A percentile compares a stretch with the other conserved stretches of the same genome.
Evolutionary conservation across 192 early-diverging fungal species (phyloP).

Genomic region (Rhizoclosmatium sp.): DNA sequence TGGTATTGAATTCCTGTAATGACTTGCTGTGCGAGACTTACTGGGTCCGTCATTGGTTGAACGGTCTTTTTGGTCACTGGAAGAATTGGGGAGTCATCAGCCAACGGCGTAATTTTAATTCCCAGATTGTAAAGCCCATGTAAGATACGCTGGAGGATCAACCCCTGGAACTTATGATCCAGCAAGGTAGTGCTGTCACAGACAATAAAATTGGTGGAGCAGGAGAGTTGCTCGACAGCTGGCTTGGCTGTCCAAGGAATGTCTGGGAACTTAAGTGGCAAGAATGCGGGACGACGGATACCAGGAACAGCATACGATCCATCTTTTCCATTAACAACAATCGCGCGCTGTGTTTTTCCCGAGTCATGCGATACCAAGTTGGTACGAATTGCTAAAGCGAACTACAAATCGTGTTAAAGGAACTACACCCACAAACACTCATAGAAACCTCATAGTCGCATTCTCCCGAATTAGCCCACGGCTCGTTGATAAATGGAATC

Average conservation of each 20-base stretch:
- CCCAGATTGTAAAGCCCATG: slow-evolving; percentile 25
- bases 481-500: slow-evolving; percentile 24
- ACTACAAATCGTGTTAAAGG: too few species aligned
- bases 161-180: neutral
- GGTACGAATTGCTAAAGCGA: slow-evolving; percentile 16
- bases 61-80: slow-evolving; percentile 5
- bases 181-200: slow-evolving; percentile 18
- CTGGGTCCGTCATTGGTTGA: neutral
- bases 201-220: slow-evolving; percentile 34
- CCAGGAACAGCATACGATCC: slow-evolving; percentile 16
- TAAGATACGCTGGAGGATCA: slow-evolving; percentile 4
- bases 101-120: slow-evolving; percentile 8
- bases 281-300: slow-evolving; percentile 27
- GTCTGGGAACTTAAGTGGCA: slow-evolving; percentile 35
- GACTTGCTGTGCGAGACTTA: slow-evolving; percentile 35
- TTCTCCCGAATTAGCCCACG: slow-evolving; percentile 34
- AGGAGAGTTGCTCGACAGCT: slow-evolving; percentile 21
- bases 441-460: slow-evolving; percentile 20
- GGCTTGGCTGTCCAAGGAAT: neutral
- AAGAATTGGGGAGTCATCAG: neutral
- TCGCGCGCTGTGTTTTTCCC: slow-evolving; percentile 13
- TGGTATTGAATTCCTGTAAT: slow-evolving; percentile 33
- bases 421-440: too few species aligned
- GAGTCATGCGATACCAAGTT: slow-evolving; percentile 39
- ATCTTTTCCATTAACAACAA: neutral